phyloP scores from a whole-genome alignment of 2,329 filamentous ascomycete genomes.

The Cryphonectria naterciae region DNA sequence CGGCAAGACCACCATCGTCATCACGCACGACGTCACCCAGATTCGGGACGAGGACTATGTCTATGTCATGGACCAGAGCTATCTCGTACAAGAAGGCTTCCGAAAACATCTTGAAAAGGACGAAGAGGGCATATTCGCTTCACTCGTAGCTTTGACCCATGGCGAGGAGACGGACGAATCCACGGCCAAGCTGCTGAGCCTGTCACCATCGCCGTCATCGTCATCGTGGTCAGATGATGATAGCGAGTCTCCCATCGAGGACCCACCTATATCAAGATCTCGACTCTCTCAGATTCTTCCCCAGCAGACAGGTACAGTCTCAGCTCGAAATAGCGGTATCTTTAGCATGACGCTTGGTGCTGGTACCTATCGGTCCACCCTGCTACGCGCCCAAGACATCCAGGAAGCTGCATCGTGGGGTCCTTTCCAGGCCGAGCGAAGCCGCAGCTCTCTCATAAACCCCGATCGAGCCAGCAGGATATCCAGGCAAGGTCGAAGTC shows the following conservation, averaged over 20 bases:
- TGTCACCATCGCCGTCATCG: not conserved
- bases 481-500: not conserved
- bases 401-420: constrained; percentile 5
- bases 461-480: not conserved
- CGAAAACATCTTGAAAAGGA: constrained; percentile 57
- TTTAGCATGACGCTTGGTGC: constrained; percentile 23
- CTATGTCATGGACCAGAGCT: constrained; percentile 75
- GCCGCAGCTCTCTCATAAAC: not conserved
- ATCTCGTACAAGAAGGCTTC: constrained; percentile 70
- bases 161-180: constrained; percentile 19
- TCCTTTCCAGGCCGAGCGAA: not conserved
- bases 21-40: constrained; percentile 86
- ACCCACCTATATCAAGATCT: not conserved
- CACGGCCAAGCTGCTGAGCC: not conserved
- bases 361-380: constrained; percentile 13
- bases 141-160: constrained; percentile 40
- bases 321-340: constrained; percentile 12
- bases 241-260: not conserved
- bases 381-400: constrained; percentile 6
- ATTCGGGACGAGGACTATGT: constrained; percentile 75
- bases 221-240: not conserved
- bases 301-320: not conserved
- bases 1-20: constrained; percentile 86
- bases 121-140: constrained; percentile 50
- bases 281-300: constrained; percentile 19